A percentile compares a stretch with the other conserved stretches of the same genome.
These are phyloP conservation scores for Alloteropsis angusta DNA, from an alignment of 202 grass and related monocot species.

Conservation along the genomic window DNA sequence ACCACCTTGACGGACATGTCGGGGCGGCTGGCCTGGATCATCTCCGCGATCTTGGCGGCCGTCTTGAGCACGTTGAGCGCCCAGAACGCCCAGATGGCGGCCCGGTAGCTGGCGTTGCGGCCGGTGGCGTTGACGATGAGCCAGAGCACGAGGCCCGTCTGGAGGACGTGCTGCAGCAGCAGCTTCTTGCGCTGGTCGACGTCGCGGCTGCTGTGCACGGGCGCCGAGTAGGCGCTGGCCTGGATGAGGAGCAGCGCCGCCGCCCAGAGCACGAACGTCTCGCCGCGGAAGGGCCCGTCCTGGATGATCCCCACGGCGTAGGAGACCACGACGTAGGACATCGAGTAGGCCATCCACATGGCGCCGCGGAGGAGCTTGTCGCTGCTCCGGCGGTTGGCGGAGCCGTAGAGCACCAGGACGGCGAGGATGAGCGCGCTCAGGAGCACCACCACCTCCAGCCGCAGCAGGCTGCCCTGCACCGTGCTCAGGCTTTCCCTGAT, in stretches of 20 bases:
- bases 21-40: constrained; percentile 36
- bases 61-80: constrained; percentile 52
- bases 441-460: constrained; percentile 45
- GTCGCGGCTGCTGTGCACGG: constrained; percentile 49
- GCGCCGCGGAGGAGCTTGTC: constrained; percentile 36
- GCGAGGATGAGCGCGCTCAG: constrained; percentile 44
- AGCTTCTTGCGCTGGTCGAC: constrained; percentile 48
- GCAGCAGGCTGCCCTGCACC: constrained; percentile 30
- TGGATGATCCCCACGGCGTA: constrained; percentile 55
- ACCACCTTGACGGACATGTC: constrained; percentile 40
- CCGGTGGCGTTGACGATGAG: constrained; percentile 32
- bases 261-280: constrained; percentile 53
- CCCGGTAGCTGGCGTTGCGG: constrained; percentile 40
- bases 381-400: constrained; percentile 22
- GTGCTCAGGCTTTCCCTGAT: constrained; percentile 26
- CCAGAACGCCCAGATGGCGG: constrained; percentile 44
- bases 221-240: constrained; percentile 40
- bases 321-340: constrained; percentile 50
- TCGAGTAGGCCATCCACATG: constrained; percentile 51
- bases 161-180: constrained; percentile 54
- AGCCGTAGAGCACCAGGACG: constrained; percentile 35
- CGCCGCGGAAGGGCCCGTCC: constrained; percentile 42
- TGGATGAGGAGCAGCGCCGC: constrained; percentile 51
- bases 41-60: constrained; percentile 40
- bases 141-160: constrained; percentile 47